Conservation (phyloP, 305 asterid genomes). For the Fraxinus greggii region DNA sequence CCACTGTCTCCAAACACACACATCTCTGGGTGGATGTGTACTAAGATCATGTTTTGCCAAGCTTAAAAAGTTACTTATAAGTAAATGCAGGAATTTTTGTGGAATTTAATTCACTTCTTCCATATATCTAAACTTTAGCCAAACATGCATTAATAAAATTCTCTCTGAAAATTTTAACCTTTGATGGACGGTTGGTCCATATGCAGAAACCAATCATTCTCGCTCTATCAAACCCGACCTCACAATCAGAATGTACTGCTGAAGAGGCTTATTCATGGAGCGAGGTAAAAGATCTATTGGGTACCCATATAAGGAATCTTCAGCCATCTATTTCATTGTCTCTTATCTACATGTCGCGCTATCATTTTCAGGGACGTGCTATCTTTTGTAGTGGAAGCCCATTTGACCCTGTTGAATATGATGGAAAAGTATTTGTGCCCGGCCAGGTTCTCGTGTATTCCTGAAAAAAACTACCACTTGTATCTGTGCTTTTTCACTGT, state of each 20-base stretch:
- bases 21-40: neutral
- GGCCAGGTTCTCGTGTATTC: constrained; percentile 68
- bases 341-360: neutral
- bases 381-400: constrained; percentile 95
- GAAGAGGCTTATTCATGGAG: constrained; percentile 97
- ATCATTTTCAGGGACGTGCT: constrained; percentile 65
- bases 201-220: constrained; percentile 86
- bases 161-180: neutral
- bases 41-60: neutral
- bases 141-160: neutral
- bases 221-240: constrained; percentile 92
- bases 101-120: neutral
- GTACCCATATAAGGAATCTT: neutral
- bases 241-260: constrained; percentile 94
- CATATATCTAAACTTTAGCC: neutral
- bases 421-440: constrained; percentile 61
- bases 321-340: neutral
- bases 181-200: neutral
- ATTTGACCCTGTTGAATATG: constrained; percentile 67
- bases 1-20: neutral
- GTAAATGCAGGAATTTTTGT: neutral
- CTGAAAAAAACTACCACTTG: neutral
- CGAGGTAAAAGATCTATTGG: constrained; percentile 46
- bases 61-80: neutral
- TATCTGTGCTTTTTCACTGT: neutral